Evolutionary conservation across 805 yeast species (phyloP).

Genomic region (Kodamaea sagamina): DNA sequence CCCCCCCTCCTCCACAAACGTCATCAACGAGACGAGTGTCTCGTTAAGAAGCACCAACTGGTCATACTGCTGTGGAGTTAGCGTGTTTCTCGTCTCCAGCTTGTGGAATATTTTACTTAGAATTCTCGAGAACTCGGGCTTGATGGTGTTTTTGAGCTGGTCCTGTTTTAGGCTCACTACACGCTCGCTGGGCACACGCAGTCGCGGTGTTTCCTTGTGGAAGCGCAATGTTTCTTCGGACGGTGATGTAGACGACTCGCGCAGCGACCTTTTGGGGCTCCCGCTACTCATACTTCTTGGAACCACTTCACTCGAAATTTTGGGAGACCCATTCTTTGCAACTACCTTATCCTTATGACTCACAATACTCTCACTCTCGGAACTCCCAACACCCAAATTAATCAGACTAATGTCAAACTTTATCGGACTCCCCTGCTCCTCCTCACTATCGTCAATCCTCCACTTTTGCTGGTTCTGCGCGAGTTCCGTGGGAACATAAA

Average conservation of each 20-base stretch:
- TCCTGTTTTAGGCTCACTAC: constrained; percentile 14
- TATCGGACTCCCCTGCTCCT: constrained; percentile 15
- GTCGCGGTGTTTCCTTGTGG: not conserved
- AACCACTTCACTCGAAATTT: too few relatives aligned
- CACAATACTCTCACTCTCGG: too few relatives aligned
- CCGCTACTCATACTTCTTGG: too few relatives aligned
- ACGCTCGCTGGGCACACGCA: constrained; percentile 7
- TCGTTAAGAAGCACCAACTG: constrained; percentile 24
- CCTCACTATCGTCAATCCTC: constrained; percentile 9
- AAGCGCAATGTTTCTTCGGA: constrained; percentile 9
- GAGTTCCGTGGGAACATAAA: constrained; percentile 41
- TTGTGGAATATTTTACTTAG: constrained; percentile 26
- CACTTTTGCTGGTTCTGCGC: constrained; percentile 28
- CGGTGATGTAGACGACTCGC: constrained; percentile 27
- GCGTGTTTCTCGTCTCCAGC: constrained; percentile 32
- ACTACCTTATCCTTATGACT: too few relatives aligned
- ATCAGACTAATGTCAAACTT: constrained; percentile 43
- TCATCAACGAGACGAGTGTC: constrained; percentile 19
- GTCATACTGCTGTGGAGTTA: constrained; percentile 36
- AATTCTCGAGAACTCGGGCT: constrained; percentile 20
- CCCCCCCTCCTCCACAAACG: constrained; percentile 21
- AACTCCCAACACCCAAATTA: constrained; percentile 16
- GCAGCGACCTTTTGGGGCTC: constrained; percentile 5
- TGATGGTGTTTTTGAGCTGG: constrained; percentile 14
- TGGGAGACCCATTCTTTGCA: too few relatives aligned